A percentile compares a stretch with the other conserved stretches of the same genome.
These are phyloP conservation scores for Areca catechu DNA, from an alignment of 176 grass and related monocot species.

Conservation along the genomic window DNA sequence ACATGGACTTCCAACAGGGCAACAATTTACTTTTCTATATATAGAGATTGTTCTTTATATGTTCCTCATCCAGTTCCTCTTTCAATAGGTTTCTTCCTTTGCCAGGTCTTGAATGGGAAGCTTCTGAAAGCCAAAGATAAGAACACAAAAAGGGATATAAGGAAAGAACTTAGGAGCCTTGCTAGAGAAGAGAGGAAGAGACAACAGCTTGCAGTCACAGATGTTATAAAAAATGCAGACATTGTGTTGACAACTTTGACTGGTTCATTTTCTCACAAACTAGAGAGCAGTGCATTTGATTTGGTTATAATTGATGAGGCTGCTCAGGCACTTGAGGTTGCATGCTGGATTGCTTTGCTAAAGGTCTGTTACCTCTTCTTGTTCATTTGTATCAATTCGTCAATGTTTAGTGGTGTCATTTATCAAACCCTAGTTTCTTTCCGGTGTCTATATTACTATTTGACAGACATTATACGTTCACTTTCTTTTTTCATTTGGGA, in stretches of 20 bases:
- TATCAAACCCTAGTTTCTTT: too few species aligned
- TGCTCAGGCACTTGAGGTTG: slow-evolving; percentile 94
- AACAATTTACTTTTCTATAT: neutral
- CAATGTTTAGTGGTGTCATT: too few species aligned
- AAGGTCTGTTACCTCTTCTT: slow-evolving; percentile 49
- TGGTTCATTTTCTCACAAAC: slow-evolving; percentile 75
- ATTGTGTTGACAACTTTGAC: slow-evolving; percentile 94
- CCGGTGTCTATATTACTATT: too few species aligned
- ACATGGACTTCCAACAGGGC: neutral
- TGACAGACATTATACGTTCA: too few species aligned
- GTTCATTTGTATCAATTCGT: slow-evolving; percentile 6
- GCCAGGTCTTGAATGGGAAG: slow-evolving; percentile 69
- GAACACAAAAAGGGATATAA: slow-evolving; percentile 83
- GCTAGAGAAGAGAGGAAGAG: slow-evolving; percentile 87
- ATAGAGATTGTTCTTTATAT: slow-evolving; percentile 4
- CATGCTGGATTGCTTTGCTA: slow-evolving; percentile 87
- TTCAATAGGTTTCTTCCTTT: too few species aligned
- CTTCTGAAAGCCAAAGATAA: slow-evolving; percentile 86
- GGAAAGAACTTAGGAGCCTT: slow-evolving; percentile 84
- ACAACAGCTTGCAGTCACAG: slow-evolving; percentile 75
- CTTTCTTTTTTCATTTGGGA: too few species aligned
- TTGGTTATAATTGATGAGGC: slow-evolving; percentile 97
- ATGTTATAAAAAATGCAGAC: slow-evolving; percentile 89
- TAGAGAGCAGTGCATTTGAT: slow-evolving; percentile 72
- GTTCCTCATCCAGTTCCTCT: slow-evolving; percentile 4